A percentile compares a stretch with the other conserved stretches of the same genome.
Conservation (phyloP, 495 filamentous ascomycete species). For the Penicillium lividum region DNA sequence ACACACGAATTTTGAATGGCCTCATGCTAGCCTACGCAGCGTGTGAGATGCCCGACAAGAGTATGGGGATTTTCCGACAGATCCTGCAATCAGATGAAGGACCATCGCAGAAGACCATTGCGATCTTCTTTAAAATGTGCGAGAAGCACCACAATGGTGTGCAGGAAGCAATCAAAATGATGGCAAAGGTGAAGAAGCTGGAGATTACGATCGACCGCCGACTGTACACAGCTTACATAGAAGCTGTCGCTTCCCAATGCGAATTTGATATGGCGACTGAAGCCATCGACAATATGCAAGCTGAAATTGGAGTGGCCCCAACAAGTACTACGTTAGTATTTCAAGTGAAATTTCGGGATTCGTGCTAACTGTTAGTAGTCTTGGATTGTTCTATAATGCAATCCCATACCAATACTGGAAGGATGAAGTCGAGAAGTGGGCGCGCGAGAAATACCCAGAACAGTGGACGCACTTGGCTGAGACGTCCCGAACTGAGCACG, state of each 20-base stretch:
- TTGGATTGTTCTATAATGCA: conserved; percentile 74
- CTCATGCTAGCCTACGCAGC: conserved; percentile 83
- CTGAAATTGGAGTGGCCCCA: conserved; percentile 61
- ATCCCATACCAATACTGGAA: conserved; percentile 60
- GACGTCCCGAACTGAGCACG: conserved; percentile 36
- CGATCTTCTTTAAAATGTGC: conserved; percentile 76
- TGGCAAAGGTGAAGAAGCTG: conserved; percentile 69
- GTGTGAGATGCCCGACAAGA: conserved; percentile 61
- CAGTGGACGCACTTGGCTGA: conserved; percentile 62
- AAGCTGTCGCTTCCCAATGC: conserved; percentile 69
- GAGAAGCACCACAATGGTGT: conserved; percentile 63
- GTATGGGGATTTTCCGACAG: conserved; percentile 77
- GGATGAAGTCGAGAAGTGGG: conserved; percentile 71
- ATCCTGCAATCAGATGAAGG: conserved; percentile 78
- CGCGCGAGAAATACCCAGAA: conserved; percentile 61
- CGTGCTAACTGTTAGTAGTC: conserved; percentile 44
- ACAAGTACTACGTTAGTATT: conserved; percentile 69
- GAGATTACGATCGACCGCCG: conserved; percentile 71
- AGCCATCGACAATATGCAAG: conserved; percentile 64
- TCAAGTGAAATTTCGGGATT: neutral
- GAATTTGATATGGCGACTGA: conserved; percentile 63
- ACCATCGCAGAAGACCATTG: conserved; percentile 74
- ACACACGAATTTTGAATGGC: conserved; percentile 73
- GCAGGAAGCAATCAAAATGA: conserved; percentile 67
- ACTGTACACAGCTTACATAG: conserved; percentile 73